These are phyloP conservation scores for Zopfia rhizophila DNA, from an alignment of 2,329 filamentous ascomycete genomes.

Conservation along the genomic window DNA sequence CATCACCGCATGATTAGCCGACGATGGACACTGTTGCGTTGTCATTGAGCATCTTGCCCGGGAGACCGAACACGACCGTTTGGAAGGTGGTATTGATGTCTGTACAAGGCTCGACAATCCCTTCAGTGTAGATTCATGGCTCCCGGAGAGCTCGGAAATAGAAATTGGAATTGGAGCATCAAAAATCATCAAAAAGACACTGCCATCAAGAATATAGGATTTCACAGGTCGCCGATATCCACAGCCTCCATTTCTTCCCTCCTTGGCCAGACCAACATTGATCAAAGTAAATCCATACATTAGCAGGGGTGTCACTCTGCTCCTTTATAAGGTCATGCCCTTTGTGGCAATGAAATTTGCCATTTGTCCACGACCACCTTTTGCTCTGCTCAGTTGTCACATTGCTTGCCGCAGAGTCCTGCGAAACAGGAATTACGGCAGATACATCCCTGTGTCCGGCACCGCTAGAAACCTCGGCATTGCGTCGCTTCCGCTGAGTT, in stretches of 20 bases:
- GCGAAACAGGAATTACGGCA: constrained; percentile 2
- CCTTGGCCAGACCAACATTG: constrained; percentile 7
- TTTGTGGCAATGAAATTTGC: constrained; percentile 14
- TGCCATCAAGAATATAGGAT: constrained; percentile 13
- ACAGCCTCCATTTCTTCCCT: constrained; percentile 14
- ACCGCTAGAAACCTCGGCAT: no score
- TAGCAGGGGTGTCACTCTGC: constrained; percentile 10
- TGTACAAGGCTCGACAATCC: no score
- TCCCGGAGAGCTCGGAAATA: no score
- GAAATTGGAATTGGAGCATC: no score
- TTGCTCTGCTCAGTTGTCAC: constrained; percentile 8
- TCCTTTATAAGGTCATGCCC: constrained; percentile 12
- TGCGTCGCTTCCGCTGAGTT: constrained; percentile 21
- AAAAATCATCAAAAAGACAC: no score
- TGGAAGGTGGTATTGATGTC: no score
- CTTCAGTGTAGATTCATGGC: no score
- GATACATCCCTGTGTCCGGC: constrained; percentile 4
- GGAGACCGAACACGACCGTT: no score
- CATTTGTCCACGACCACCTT: constrained; percentile 11
- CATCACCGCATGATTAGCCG: no score
- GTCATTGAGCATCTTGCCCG: no score
- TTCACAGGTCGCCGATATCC: constrained; percentile 13
- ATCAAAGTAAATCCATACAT: constrained; percentile 14
- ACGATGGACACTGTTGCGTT: no score
- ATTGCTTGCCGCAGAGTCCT: background rate